Conservation (phyloP, 805 yeast species). For the Metschnikowia corniflorae region DNA sequence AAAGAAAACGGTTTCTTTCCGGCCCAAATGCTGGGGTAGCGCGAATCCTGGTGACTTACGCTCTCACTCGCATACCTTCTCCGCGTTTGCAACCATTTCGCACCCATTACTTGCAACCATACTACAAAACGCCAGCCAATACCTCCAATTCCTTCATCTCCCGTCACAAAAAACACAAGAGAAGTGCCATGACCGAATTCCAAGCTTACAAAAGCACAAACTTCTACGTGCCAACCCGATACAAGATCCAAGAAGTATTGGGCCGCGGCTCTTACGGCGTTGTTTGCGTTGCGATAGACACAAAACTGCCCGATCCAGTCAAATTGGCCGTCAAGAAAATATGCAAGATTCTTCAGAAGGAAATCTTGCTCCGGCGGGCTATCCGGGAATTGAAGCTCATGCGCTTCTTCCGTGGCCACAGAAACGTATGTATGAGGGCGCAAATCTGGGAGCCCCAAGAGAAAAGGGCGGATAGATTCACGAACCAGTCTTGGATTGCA, state of each 20-base stretch:
- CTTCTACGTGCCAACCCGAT: conserved; percentile 61
- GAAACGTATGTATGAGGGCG: conserved; percentile 48
- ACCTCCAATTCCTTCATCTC: background rate
- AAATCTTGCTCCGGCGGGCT: conserved; percentile 71
- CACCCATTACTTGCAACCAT: background rate
- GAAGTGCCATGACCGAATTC: conserved; percentile 16
- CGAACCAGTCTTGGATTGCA: no score
- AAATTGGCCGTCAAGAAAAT: conserved; percentile 79
- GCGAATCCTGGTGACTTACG: no score
- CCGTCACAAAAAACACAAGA: background rate
- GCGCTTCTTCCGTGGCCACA: conserved; percentile 82
- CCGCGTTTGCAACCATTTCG: background rate
- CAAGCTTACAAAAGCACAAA: conserved; percentile 22
- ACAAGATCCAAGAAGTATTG: conserved; percentile 52
- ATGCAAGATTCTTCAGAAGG: conserved; percentile 61
- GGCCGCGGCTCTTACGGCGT: conserved; percentile 89
- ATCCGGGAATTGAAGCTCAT: conserved; percentile 77
- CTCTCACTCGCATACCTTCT: background rate
- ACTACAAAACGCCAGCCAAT: background rate
- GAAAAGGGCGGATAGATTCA: no score
- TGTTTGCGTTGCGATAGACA: conserved; percentile 71
- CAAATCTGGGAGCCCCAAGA: no score
- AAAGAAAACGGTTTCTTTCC: no score
- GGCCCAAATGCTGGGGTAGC: no score
- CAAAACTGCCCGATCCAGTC: conserved; percentile 26